Evolutionary conservation across 179 eudicot genomes (phyloP).

Genomic region (Silene noctiflora): DNA sequence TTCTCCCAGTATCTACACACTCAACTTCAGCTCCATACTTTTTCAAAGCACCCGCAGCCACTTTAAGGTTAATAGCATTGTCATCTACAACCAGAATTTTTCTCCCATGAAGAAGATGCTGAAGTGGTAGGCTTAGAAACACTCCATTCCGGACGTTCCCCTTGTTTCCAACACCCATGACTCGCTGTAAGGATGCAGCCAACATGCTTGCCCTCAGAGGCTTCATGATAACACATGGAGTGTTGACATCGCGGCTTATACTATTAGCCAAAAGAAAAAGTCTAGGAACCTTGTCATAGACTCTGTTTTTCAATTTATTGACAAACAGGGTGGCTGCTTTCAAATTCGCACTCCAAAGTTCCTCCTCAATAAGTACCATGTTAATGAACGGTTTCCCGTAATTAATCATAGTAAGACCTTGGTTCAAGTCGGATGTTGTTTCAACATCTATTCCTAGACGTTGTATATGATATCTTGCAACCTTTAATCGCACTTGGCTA

Average conservation of each 20-base stretch:
- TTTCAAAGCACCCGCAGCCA: slow-evolving; percentile 75
- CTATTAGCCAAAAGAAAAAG: slow-evolving; percentile 57
- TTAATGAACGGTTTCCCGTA: slow-evolving; percentile 29
- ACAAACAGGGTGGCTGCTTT: slow-evolving; percentile 29
- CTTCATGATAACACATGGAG: slow-evolving; percentile 56
- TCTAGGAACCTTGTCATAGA: slow-evolving; percentile 38
- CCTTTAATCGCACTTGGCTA: slow-evolving; percentile 58
- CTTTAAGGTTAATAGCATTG: slow-evolving; percentile 63
- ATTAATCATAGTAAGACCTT: slow-evolving; percentile 35
- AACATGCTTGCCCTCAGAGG: slow-evolving; percentile 78
- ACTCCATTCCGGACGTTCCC: slow-evolving; percentile 42
- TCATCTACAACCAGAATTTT: slow-evolving; percentile 82
- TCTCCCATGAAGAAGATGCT: slow-evolving; percentile 56
- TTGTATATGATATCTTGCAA: slow-evolving; percentile 67
- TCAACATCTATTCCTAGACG: slow-evolving; percentile 66
- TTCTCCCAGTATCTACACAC: slow-evolving; percentile 61
- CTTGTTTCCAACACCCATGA: slow-evolving; percentile 63
- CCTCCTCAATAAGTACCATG: slow-evolving; percentile 63
- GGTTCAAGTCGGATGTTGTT: slow-evolving; percentile 45
- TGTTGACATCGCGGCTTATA: slow-evolving; percentile 29
- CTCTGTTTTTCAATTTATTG: slow-evolving; percentile 28
- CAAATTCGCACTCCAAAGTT: slow-evolving; percentile 59
- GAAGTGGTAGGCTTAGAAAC: slow-evolving; percentile 36
- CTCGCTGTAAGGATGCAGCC: slow-evolving; percentile 70
- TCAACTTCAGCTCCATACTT: slow-evolving; percentile 85